Evolutionary conservation across 192 early-diverging fungal genomes (phyloP).

Genomic region (Spizellomyces sp.): DNA sequence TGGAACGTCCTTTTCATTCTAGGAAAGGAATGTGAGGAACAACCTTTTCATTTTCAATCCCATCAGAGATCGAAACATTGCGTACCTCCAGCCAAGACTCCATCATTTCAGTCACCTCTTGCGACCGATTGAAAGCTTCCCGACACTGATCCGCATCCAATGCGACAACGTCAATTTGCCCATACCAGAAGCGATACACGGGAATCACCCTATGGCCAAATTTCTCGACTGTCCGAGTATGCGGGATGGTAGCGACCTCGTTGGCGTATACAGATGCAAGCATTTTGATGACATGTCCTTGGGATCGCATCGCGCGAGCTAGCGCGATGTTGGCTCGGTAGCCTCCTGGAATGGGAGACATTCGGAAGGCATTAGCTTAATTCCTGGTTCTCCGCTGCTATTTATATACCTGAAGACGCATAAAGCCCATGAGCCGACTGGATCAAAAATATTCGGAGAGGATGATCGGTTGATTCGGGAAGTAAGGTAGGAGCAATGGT

Average conservation of each 20-base stretch:
- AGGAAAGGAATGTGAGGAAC: no score
- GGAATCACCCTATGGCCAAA: neutral
- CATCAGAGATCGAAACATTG: no score
- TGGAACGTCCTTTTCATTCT: no score
- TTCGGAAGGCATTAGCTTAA: no score
- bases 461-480: no score
- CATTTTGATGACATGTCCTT: conserved; percentile 22
- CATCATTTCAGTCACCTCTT: conserved; percentile 12
- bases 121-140: neutral
- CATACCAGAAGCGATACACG: conserved; percentile 18
- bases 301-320: conserved; percentile 4
- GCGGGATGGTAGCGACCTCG: conserved; percentile 11
- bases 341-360: neutral
- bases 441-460: conserved; percentile 25
- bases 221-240: neutral
- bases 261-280: conserved; percentile 16
- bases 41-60: no score
- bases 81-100: no score
- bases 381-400: no score
- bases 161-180: conserved; percentile 16
- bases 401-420: conserved; percentile 17
- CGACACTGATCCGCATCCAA: conserved; percentile 14
- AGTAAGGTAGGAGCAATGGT: no score
- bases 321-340: conserved; percentile 32
- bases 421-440: conserved; percentile 25